phyloP scores from a whole-genome alignment of 345 rosid genomes.

The Arabidopsis suecica region DNA sequence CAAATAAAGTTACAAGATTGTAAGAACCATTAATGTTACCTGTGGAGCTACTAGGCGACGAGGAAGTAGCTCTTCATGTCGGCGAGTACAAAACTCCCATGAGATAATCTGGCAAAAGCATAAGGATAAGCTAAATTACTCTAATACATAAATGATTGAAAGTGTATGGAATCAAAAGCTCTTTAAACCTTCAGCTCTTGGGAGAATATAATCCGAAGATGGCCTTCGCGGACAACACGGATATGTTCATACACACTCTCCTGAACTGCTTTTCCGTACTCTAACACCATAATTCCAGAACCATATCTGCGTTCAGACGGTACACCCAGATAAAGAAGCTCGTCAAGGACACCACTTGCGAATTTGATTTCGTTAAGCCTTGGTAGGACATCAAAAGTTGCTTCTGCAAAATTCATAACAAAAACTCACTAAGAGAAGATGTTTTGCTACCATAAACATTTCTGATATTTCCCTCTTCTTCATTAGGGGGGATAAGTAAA shows the following conservation, averaged over 20 bases:
- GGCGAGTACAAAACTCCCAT: conserved; percentile 97
- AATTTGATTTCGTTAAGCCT: conserved; percentile 96
- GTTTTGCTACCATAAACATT: conserved; percentile 1
- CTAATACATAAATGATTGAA: conserved; percentile 10
- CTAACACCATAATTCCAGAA: conserved; percentile 83
- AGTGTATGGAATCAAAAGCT: conserved; percentile 17
- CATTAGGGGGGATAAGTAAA: not conserved
- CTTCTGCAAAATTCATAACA: conserved; percentile 63
- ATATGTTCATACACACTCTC: conserved; percentile 97
- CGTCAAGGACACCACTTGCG: conserved; percentile 95
- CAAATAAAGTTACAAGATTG: conserved; percentile 3
- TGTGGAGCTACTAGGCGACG: conserved; percentile 96
- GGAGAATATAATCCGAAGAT: conserved; percentile 85
- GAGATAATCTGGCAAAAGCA: conserved; percentile 68
- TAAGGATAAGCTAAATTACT: conserved; percentile 26
- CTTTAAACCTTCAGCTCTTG: conserved; percentile 81
- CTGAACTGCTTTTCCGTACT: conserved; percentile 91
- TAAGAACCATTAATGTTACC: conserved; percentile 50
- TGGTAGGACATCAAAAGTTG: conserved; percentile 93
- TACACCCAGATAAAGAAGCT: conserved; percentile 85
- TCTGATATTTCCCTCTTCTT: not conserved
- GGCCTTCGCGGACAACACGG: conserved; percentile 98
- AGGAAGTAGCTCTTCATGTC: conserved; percentile 95
- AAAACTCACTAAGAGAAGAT: conserved; percentile 20
- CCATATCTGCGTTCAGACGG: conserved; percentile 81